Conservation (phyloP, 164 flowering plant species). For the Sedum album region DNA sequence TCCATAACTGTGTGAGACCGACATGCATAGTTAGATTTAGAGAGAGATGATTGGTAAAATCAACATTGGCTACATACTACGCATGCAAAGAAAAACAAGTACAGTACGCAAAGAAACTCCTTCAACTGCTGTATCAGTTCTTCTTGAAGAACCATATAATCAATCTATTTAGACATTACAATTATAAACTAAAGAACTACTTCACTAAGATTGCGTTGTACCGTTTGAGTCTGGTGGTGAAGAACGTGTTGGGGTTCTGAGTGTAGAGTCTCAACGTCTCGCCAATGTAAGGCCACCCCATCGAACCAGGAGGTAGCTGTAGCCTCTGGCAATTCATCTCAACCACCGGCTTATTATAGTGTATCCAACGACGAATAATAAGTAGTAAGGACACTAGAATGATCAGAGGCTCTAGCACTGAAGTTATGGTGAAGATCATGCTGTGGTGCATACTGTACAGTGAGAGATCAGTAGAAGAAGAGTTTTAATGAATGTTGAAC, state of each 20-base stretch:
- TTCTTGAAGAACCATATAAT: not conserved
- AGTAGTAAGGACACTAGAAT: not conserved
- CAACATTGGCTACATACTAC: too few species aligned
- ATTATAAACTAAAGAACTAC: too few species aligned
- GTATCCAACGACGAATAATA: not conserved
- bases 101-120: not conserved
- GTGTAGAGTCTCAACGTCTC: conserved; percentile 75
- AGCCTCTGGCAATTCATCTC: not conserved
- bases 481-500: not conserved
- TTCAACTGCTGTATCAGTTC: not conserved
- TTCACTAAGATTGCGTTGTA: conserved; percentile 10
- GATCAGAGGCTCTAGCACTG: not conserved
- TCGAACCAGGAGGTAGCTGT: conserved; percentile 70
- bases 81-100: not conserved
- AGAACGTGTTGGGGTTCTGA: conserved; percentile 66
- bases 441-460: not conserved
- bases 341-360: not conserved
- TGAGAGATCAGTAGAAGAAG: not conserved
- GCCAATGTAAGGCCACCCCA: conserved; percentile 93
- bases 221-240: conserved; percentile 51
- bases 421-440: not conserved
- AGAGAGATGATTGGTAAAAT: not conserved
- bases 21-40: not conserved
- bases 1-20: conserved; percentile 43
- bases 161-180: too few species aligned